Percentiles rank a stretch among this genome's conserved stretches.
phyloP scores from a whole-genome alignment of 805 yeast genomes.

The Saturnispora galanensis region DNA sequence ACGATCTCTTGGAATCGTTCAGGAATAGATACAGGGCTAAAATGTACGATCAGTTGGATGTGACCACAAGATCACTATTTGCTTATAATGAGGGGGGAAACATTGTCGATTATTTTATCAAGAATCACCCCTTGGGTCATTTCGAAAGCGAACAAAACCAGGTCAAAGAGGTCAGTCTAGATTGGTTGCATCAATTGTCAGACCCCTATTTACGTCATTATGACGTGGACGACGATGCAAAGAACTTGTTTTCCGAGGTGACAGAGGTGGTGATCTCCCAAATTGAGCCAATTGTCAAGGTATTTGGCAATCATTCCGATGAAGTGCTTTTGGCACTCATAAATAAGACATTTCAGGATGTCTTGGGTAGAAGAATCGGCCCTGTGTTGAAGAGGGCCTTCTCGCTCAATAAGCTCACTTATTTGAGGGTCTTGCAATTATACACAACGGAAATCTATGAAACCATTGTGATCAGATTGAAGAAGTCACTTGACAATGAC shows the following conservation, averaged over 20 bases:
- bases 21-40: constrained; percentile 63
- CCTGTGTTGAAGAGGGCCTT: constrained; percentile 52
- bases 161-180: constrained; percentile 22
- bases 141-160: constrained; percentile 27
- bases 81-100: constrained; percentile 80
- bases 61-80: constrained; percentile 61
- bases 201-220: constrained; percentile 46
- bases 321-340: constrained; percentile 58
- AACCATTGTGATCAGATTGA: constrained; percentile 49
- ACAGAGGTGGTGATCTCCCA: constrained; percentile 57
- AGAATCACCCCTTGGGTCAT: constrained; percentile 59
- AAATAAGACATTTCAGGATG: constrained; percentile 68
- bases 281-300: constrained; percentile 60
- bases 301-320: constrained; percentile 52
- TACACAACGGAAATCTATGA: constrained; percentile 49
- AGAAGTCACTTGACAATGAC: constrained; percentile 43
- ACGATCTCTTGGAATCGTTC: constrained; percentile 56
- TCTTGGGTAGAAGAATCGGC: constrained; percentile 48
- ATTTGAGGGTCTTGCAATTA: constrained; percentile 63
- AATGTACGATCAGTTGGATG: constrained; percentile 63
- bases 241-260: constrained; percentile 44
- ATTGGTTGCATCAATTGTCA: constrained; percentile 48
- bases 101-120: constrained; percentile 73
- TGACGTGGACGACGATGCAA: constrained; percentile 43
- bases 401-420: constrained; percentile 56